Conservation (phyloP, 1,284 basidiomycete genomes). For the Ceratobasidium sp. region DNA sequence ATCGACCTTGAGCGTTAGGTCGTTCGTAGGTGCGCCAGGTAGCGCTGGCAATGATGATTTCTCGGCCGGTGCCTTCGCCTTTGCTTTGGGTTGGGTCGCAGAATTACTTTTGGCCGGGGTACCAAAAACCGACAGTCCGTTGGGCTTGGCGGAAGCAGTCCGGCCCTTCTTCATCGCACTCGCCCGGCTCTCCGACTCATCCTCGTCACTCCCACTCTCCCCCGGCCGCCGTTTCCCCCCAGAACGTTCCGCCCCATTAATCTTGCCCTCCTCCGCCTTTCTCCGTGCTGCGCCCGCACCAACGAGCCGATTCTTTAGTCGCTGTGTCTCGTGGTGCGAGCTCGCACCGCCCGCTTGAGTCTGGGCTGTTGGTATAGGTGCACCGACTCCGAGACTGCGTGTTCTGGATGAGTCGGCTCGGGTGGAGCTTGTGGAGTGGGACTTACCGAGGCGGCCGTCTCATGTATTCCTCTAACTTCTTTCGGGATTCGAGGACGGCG, state of each 20-base stretch:
- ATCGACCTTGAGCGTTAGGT: constrained; percentile 1
- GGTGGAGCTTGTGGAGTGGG: no score
- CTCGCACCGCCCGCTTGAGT: background rate
- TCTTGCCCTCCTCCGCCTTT: constrained; percentile 25
- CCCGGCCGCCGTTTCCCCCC: background rate
- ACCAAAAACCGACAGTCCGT: constrained; percentile 30
- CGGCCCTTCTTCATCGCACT: constrained; percentile 31
- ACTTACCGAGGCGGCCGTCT: constrained; percentile 72
- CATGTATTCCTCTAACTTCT: constrained; percentile 71
- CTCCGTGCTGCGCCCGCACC: constrained; percentile 34
- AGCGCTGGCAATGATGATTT: background rate
- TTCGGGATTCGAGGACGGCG: constrained; percentile 53
- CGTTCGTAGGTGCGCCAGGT: background rate
- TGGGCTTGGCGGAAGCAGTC: background rate
- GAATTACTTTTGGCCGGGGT: background rate
- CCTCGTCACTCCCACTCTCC: background rate
- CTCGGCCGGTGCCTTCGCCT: background rate
- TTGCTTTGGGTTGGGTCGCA: constrained; percentile 4
- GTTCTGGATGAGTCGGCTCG: background rate
- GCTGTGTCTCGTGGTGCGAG: constrained; percentile 32
- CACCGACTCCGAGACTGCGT: constrained; percentile 30
- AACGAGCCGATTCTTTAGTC: constrained; percentile 37
- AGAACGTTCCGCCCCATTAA: constrained; percentile 5
- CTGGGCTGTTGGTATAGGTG: constrained; percentile 20
- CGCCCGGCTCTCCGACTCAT: constrained; percentile 26